Percentiles rank a stretch among this genome's conserved stretches.
phyloP scores from a whole-genome alignment of 2,329 filamentous ascomycete species.

The Sporothrix inflata region DNA sequence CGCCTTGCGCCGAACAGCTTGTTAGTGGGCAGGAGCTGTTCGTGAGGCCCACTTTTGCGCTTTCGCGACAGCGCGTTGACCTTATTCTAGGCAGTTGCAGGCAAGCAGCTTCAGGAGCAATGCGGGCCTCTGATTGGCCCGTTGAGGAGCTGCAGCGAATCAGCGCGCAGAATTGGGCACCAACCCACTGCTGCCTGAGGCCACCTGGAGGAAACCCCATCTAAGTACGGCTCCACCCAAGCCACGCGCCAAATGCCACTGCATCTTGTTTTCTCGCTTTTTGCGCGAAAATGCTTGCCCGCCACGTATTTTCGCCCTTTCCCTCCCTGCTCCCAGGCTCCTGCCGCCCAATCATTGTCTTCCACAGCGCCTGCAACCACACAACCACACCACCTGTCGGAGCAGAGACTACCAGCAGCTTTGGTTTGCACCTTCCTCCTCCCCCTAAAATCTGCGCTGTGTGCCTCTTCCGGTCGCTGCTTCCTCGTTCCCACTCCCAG shows the following conservation, averaged over 20 bases:
- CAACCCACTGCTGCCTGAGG: conserved; percentile 28
- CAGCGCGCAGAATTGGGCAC: conserved; percentile 25
- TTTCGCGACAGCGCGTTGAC: conserved; percentile 3
- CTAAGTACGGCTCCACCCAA: conserved; percentile 12
- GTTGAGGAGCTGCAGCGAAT: conserved; percentile 8
- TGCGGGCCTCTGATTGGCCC: conserved; percentile 21
- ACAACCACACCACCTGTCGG: neutral
- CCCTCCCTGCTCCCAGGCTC: neutral
- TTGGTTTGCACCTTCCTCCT: conserved; percentile 15
- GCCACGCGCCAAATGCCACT: conserved; percentile 6
- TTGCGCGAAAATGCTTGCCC: conserved; percentile 19
- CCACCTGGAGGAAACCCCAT: neutral
- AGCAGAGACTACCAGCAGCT: neutral
- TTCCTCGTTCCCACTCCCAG: conserved; percentile 9
- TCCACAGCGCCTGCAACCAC: conserved; percentile 11
- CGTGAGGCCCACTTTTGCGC: conserved; percentile 2
- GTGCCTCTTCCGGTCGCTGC: neutral
- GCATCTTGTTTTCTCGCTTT: conserved; percentile 15
- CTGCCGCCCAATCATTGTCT: conserved; percentile 10
- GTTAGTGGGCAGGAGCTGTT: conserved; percentile 15
- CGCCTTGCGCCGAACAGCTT: conserved; percentile 2
- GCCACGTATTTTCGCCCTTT: conserved; percentile 16
- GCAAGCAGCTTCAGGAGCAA: conserved; percentile 11
- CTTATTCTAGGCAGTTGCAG: conserved; percentile 18
- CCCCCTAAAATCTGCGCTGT: neutral